Evolutionary conservation across 805 yeast species (phyloP).

Genomic region (Nakazawaea sp.): DNA sequence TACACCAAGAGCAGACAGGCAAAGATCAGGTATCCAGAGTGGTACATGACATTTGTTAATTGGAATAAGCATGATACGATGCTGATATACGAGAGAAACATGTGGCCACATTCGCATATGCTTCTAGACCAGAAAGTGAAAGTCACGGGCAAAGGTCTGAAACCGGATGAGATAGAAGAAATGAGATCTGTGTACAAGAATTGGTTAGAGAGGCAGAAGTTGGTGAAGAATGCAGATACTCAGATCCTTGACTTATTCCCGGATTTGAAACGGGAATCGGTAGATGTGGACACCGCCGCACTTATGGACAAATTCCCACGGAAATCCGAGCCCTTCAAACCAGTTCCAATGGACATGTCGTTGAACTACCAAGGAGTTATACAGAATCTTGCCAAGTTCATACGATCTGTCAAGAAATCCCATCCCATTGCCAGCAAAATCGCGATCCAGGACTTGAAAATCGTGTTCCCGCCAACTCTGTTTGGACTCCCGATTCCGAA

Average conservation of each 20-base stretch:
- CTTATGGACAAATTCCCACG: no score
- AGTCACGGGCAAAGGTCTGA: not conserved
- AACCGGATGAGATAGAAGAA: not conserved
- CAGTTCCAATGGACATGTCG: not conserved
- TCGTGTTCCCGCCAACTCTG: not conserved
- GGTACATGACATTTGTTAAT: constrained; percentile 9
- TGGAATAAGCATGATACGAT: constrained; percentile 1
- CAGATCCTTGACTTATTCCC: not conserved
- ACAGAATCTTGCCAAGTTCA: not conserved
- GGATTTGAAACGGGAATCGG: not conserved
- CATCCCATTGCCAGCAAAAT: not conserved
- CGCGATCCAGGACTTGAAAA: not conserved
- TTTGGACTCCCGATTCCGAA: constrained; percentile 7
- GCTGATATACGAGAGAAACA: not conserved
- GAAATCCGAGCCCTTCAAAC: not conserved
- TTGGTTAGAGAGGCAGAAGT: constrained; percentile 5
- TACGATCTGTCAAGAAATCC: not conserved
- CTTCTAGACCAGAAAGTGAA: not conserved
- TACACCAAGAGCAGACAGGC: constrained; percentile 1
- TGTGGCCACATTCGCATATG: constrained; percentile 9
- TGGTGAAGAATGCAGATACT: not conserved
- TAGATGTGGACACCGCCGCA: not conserved
- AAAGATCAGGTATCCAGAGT: constrained; percentile 2
- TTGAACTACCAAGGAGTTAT: not conserved
- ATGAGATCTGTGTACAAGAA: not conserved